Evolutionary conservation across 768 basidiomycete species (phyloP).

Genomic region (Mycena sanguinolenta): DNA sequence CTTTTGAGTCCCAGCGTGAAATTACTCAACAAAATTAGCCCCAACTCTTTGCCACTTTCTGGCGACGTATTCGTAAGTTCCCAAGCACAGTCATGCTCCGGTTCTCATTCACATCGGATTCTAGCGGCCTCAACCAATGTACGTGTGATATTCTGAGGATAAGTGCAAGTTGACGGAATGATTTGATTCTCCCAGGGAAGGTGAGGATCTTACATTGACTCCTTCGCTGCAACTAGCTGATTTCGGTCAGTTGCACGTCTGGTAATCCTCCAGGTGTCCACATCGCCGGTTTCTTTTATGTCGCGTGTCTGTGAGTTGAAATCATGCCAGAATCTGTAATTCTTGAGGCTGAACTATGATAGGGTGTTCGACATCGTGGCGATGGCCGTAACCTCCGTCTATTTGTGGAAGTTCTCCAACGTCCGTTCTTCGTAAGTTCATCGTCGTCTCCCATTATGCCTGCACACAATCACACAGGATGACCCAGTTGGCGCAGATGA

Average conservation of each 20-base stretch:
- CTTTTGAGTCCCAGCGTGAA: not conserved
- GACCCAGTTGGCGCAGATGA: slow-evolving; percentile 14
- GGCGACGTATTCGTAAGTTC: slow-evolving; percentile 23
- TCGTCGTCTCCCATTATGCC: not conserved
- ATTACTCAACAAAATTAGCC: not conserved
- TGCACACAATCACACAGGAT: not conserved
- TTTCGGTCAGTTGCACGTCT: slow-evolving; percentile 7
- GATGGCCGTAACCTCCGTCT: slow-evolving; percentile 15
- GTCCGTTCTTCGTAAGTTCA: slow-evolving; percentile 2
- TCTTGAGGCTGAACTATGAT: not conserved
- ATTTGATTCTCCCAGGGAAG: not conserved
- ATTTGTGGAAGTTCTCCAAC: slow-evolving; percentile 28
- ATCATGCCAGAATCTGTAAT: not conserved
- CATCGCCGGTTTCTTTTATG: slow-evolving; percentile 28
- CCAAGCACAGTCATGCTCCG: not conserved
- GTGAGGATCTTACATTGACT: not conserved
- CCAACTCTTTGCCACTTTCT: slow-evolving; percentile 9
- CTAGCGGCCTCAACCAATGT: not conserved
- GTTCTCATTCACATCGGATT: not conserved
- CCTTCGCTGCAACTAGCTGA: not conserved
- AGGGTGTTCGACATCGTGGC: slow-evolving; percentile 25
- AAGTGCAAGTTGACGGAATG: too few relatives aligned
- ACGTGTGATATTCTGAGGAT: not conserved
- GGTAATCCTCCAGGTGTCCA: slow-evolving; percentile 4
- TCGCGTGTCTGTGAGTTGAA: slow-evolving; percentile 27